Evolutionary conservation across 495 filamentous ascomycete genomes (phyloP).

Genomic region (Hypoxylon perforatum): DNA sequence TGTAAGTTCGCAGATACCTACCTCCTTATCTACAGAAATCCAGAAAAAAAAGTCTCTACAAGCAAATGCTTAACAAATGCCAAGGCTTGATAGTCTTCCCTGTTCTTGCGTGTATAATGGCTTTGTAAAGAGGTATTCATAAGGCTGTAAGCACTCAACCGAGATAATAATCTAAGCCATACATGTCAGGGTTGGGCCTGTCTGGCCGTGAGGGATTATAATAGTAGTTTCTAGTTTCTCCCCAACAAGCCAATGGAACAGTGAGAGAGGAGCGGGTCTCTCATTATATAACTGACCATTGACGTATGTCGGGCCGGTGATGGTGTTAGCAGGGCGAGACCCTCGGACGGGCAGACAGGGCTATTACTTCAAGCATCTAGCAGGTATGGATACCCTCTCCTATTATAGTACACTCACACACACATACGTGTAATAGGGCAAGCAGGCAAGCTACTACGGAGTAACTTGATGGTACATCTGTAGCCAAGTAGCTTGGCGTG

Average conservation of each 20-base stretch:
- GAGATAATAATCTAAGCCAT: too few species aligned
- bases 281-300: not conserved
- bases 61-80: too few species aligned
- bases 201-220: constrained; percentile 9
- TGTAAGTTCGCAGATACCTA: not conserved
- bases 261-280: not conserved
- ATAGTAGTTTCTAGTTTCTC: constrained; percentile 1
- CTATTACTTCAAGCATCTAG: constrained; percentile 1
- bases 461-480: constrained; percentile 28
- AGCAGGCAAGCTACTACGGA: constrained; percentile 18
- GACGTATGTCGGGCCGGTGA: constrained; percentile 26
- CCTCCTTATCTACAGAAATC: not conserved
- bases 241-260: constrained; percentile 11
- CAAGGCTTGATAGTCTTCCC: not conserved
- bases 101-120: not conserved
- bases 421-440: too few species aligned
- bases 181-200: not conserved
- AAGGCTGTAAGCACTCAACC: not conserved
- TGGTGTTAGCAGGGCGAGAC: not conserved
- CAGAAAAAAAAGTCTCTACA: too few species aligned
- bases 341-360: too few species aligned
- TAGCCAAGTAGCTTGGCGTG: constrained; percentile 33
- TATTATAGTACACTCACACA: too few species aligned
- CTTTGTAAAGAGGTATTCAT: not conserved
- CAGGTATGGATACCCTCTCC: not conserved